Evolutionary conservation across 805 yeast species (phyloP).

Genomic region (Clavispora carvajalis): DNA sequence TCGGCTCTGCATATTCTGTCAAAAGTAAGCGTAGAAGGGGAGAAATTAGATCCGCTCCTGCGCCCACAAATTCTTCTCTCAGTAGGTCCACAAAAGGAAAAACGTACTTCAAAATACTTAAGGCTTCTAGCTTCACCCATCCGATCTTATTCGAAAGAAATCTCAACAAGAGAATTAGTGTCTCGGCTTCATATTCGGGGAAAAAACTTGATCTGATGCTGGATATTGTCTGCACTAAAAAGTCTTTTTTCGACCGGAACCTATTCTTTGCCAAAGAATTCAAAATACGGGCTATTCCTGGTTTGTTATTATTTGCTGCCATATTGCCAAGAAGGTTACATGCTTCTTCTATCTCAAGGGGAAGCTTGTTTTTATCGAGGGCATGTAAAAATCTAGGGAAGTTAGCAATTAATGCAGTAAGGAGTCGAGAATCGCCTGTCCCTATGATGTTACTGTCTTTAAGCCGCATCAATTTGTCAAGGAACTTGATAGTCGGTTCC

Average conservation of each 20-base stretch:
- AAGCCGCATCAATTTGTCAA: slow-evolving; percentile 64
- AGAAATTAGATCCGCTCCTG: slow-evolving; percentile 92
- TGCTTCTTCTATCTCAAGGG: slow-evolving; percentile 44
- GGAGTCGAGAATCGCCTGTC: slow-evolving; percentile 58
- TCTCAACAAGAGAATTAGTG: slow-evolving; percentile 72
- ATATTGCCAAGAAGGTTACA: slow-evolving; percentile 45
- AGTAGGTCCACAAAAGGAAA: slow-evolving; percentile 75
- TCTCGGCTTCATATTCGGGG: slow-evolving; percentile 68
- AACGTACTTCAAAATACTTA: slow-evolving; percentile 67
- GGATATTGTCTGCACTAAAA: slow-evolving; percentile 71
- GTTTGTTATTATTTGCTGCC: slow-evolving; percentile 53
- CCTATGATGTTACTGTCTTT: slow-evolving; percentile 76
- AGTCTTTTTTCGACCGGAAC: slow-evolving; percentile 88
- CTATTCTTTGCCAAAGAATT: slow-evolving; percentile 71
- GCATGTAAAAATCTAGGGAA: slow-evolving; percentile 84
- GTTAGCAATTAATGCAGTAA: slow-evolving; percentile 70
- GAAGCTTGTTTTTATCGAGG: slow-evolving; percentile 47
- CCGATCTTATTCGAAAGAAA: slow-evolving; percentile 66
- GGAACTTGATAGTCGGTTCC: slow-evolving; percentile 67
- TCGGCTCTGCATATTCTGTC: slow-evolving; percentile 85
- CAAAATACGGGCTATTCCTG: slow-evolving; percentile 64
- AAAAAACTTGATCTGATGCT: slow-evolving; percentile 66
- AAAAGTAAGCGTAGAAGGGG: slow-evolving; percentile 75
- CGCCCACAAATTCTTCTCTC: slow-evolving; percentile 73
- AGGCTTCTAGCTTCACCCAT: slow-evolving; percentile 79